Evolutionary conservation across 441 rosid species (phyloP).

Genomic region (Populus trichocarpa): DNA sequence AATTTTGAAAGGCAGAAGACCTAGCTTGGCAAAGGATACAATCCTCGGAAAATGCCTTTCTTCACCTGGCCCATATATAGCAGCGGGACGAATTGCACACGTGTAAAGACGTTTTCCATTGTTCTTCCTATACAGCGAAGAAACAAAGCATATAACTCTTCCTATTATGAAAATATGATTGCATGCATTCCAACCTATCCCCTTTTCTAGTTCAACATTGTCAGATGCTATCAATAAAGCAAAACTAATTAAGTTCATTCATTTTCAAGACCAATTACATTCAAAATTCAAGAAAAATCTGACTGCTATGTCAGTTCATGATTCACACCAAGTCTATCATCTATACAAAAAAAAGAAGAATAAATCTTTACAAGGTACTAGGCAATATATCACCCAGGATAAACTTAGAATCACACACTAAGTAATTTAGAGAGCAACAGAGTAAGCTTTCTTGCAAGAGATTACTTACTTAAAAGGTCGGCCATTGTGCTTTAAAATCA

Average conservation of each 20-base stretch:
- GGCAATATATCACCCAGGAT: background rate
- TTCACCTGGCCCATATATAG: conserved; percentile 95
- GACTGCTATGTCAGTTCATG: background rate
- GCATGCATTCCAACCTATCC: background rate
- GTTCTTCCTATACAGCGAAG: conserved; percentile 33
- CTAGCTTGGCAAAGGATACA: conserved; percentile 63
- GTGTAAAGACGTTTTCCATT: conserved; percentile 62
- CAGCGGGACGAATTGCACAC: conserved; percentile 91
- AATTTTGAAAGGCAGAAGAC: conserved; percentile 57
- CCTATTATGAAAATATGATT: background rate
- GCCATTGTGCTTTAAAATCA: conserved; percentile 78
- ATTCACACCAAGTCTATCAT: background rate
- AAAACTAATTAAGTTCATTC: background rate
- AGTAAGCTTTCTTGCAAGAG: background rate
- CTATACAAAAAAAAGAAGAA: too few species aligned
- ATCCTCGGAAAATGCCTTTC: conserved; percentile 93
- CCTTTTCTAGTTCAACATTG: background rate
- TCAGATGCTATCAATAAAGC: background rate
- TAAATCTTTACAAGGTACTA: background rate
- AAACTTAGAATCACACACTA: background rate
- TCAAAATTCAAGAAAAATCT: background rate
- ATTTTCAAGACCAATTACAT: background rate
- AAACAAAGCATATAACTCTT: conserved; percentile 7
- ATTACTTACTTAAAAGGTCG: conserved; percentile 71
- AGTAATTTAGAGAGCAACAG: background rate